Evolutionary conservation across 2,329 filamentous ascomycete genomes (phyloP).

Genomic region (Alternaria sp.): DNA sequence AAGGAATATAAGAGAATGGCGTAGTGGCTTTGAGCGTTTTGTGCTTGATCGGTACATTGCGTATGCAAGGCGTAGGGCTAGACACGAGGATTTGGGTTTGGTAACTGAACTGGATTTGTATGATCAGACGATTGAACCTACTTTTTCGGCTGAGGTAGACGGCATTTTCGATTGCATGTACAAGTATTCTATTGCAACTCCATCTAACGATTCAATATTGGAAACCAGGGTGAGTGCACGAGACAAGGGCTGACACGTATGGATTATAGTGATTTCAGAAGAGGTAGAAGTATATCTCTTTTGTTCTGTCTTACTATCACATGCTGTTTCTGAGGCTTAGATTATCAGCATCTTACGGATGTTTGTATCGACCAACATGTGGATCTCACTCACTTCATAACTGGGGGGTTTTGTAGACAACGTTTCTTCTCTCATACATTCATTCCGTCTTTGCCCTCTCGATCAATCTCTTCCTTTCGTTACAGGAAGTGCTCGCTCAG

Average conservation of each 20-base stretch:
- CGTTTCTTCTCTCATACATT: background rate
- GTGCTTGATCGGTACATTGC: background rate
- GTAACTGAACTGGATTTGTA: conserved; percentile 25
- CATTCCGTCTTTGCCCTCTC: background rate
- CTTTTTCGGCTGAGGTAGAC: conserved; percentile 16
- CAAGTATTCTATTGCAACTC: conserved; percentile 25
- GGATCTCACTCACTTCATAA: background rate
- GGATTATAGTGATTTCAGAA: background rate
- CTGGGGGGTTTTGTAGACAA: background rate
- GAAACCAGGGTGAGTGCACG: background rate
- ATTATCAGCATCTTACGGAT: background rate
- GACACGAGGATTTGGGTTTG: conserved; percentile 10
- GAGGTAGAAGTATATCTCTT: background rate
- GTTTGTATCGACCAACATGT: background rate
- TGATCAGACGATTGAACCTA: conserved; percentile 31
- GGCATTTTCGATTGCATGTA: conserved; percentile 34
- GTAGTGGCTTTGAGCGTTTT: background rate
- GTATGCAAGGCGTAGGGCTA: conserved; percentile 8
- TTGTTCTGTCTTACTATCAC: background rate
- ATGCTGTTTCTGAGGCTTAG: background rate
- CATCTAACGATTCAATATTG: conserved; percentile 23
- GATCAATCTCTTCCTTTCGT: too few species aligned
- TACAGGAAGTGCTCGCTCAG: accelerated
- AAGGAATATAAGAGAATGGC: background rate
- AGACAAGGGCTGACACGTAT: background rate